Evolutionary conservation across 805 yeast species (phyloP), one percentile per base, ranked within the genome.

Genomic region (Cyberlindnera petersonii): DNA sequence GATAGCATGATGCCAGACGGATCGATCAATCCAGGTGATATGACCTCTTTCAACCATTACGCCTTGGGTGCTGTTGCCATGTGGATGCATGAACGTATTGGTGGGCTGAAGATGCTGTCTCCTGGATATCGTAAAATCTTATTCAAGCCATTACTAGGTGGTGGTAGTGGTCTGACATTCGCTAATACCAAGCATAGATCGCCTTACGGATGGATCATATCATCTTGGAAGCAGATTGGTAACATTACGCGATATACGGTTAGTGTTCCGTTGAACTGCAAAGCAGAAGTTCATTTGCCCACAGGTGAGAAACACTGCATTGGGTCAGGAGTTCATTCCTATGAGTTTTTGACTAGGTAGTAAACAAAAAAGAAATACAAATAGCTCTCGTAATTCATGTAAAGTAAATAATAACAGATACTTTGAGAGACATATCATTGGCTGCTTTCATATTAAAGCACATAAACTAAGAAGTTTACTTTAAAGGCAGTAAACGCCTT

Each of bases 11-110:
- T 47, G 21, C 46, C 49, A 24, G 44, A 47, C 30, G 51, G 51
- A 7, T 26, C 43, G 5, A 41, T 47, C 31, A 47, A 47, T 24
- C 51, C 51, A 17, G 51, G 51, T 36, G 45, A 38, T 2, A 47
- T 47, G 51, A 46, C 50, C 9, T 48, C 52, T 4, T 48, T 48
- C 35, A 46, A 48, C 37, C 52, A 48, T 21, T 48, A 48, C 28
- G 52, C 52, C 6, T 36, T 48, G 7, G 50, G 52, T 23, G 47
- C 52, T 23, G 52, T 48, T 24, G 52, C 52, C 7, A 29, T 24
- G 6, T 48, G 50, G 50, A 37, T 48, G 39, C 39, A 43, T 36
- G 52, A 48, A 23, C 40, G 50, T 22, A 37, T 46, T 36, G 50
- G 46, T 31, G 52, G 50, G 33, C 11, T 48, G 16, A 39, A 42